phyloP scores from a whole-genome alignment of 176 grass and related monocot species.

The Thinopyrum elongatum region DNA sequence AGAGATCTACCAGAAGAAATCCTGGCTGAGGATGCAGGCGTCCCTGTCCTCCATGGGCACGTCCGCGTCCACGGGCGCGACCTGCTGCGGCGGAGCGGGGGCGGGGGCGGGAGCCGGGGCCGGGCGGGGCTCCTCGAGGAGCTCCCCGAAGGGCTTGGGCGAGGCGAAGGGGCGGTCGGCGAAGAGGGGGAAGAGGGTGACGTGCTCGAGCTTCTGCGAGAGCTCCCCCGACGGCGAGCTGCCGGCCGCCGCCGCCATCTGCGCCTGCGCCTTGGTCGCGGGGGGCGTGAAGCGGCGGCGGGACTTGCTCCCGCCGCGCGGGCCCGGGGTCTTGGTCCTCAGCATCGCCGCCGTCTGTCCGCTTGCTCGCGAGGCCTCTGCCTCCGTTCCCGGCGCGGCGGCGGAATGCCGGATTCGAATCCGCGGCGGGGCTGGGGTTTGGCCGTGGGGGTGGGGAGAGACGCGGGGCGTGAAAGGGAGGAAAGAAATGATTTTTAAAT shows the following conservation, averaged over 20 bases:
- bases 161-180: not conserved
- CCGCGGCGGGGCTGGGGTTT: not conserved
- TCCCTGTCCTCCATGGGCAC: slow-evolving; percentile 66
- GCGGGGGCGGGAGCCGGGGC: not conserved
- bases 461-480: not conserved
- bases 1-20: slow-evolving; percentile 83
- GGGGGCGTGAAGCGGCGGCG: not conserved
- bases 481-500: not conserved
- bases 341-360: slow-evolving; percentile 22
- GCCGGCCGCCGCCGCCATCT: not conserved
- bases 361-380: not conserved
- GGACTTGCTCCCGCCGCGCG: slow-evolving; percentile 25
- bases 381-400: not conserved
- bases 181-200: slow-evolving; percentile 45
- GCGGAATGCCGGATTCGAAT: not conserved
- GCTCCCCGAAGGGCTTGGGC: slow-evolving; percentile 48
- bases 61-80: slow-evolving; percentile 30
- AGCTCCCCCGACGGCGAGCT: slow-evolving; percentile 56
- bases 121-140: slow-evolving; percentile 41
- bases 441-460: not conserved
- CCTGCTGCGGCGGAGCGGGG: not conserved
- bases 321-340: slow-evolving; percentile 45
- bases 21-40: slow-evolving; percentile 84
- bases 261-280: slow-evolving; percentile 7
- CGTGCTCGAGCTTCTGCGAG: slow-evolving; percentile 61